Percentiles rank a stretch among this genome's conserved stretches.
Evolutionary conservation across 2,329 filamentous ascomycete genomes (phyloP).

Genomic region (Cordyceps fumosorosea): DNA sequence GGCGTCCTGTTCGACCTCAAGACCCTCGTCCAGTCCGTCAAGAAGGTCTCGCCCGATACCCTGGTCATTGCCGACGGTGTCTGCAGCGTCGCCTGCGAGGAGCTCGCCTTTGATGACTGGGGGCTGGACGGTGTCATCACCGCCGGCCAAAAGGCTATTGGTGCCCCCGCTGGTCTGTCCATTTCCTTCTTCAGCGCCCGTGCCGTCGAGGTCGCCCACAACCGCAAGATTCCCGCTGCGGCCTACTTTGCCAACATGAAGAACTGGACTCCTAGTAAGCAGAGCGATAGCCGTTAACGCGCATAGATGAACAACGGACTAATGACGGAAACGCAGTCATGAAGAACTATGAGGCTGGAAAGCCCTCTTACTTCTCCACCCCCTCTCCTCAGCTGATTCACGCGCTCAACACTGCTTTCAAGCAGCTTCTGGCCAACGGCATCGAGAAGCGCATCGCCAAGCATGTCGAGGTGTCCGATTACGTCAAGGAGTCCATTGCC

Average conservation of each 20-base stretch:
- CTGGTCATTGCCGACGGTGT: slow-evolving; percentile 91
- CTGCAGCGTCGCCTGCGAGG: slow-evolving; percentile 92
- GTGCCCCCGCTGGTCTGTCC: slow-evolving; percentile 86
- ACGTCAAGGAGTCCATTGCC: slow-evolving; percentile 75
- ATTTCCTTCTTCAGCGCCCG: slow-evolving; percentile 91
- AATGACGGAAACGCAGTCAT: slow-evolving; percentile 55
- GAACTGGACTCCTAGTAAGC: slow-evolving; percentile 85
- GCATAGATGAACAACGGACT: background rate
- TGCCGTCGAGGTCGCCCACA: slow-evolving; percentile 74
- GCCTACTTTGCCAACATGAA: slow-evolving; percentile 95
- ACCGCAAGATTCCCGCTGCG: slow-evolving; percentile 70
- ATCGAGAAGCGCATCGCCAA: slow-evolving; percentile 75
- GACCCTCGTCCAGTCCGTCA: slow-evolving; percentile 73
- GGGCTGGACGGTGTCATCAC: slow-evolving; percentile 87
- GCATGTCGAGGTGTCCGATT: slow-evolving; percentile 73
- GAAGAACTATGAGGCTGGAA: slow-evolving; percentile 98
- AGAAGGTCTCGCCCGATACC: slow-evolving; percentile 82
- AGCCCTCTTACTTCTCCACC: slow-evolving; percentile 96
- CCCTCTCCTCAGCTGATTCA: slow-evolving; percentile 90
- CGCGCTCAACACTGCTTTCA: slow-evolving; percentile 83
- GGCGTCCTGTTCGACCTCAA: slow-evolving; percentile 91
- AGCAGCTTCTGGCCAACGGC: slow-evolving; percentile 75
- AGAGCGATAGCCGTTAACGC: background rate
- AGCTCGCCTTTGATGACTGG: slow-evolving; percentile 95
- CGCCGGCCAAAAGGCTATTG: slow-evolving; percentile 94